phyloP scores from a whole-genome alignment of 768 basidiomycete species.

The Tulasnella sp. region DNA sequence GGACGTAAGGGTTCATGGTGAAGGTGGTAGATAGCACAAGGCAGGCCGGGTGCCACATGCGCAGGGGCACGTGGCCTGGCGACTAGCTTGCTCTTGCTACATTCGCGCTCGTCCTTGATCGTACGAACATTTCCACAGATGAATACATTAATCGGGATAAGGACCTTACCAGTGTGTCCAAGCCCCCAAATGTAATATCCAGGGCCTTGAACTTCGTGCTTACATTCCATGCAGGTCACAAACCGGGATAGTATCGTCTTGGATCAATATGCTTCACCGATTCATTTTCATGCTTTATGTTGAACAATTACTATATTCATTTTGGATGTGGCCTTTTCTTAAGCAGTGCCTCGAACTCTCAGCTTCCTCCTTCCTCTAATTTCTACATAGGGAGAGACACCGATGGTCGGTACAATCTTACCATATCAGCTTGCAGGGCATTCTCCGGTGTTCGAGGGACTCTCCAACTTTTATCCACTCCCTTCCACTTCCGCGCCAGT shows the following conservation, averaged over 20 bases:
- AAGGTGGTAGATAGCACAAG: background rate
- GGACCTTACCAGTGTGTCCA: background rate
- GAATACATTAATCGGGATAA: background rate
- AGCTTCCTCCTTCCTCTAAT: background rate
- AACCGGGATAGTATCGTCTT: background rate
- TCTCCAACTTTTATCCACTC: conserved; percentile 29
- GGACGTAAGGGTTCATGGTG: background rate
- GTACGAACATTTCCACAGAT: background rate
- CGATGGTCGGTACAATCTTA: background rate
- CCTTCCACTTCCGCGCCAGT: conserved; percentile 9
- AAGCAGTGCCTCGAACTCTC: background rate
- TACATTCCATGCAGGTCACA: too few relatives aligned
- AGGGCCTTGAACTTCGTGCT: too few relatives aligned
- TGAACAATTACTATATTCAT: background rate
- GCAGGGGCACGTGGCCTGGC: background rate
- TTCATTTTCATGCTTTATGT: background rate
- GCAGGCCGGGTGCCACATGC: background rate
- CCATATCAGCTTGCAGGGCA: conserved; percentile 21
- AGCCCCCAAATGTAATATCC: background rate
- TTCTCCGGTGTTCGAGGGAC: conserved; percentile 20
- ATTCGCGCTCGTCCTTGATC: background rate
- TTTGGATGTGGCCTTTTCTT: background rate
- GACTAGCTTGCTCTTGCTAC: background rate
- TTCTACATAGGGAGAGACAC: background rate
- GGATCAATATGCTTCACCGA: background rate